Conservation (phyloP, 2,329 filamentous ascomycete genomes). For the Aspergillus quadrilineatus region DNA sequence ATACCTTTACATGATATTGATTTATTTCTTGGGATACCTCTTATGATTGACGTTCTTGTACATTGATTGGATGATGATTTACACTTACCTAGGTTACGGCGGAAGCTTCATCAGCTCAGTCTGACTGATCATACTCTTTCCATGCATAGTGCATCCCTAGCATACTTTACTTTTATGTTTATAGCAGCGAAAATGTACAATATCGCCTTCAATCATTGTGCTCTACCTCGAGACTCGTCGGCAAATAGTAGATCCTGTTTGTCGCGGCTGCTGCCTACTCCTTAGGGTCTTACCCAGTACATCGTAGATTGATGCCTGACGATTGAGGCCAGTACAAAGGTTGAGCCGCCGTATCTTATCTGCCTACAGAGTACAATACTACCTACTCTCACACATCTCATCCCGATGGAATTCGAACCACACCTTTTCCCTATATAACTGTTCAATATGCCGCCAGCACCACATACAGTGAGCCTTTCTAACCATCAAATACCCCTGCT, state of each 20-base stretch:
- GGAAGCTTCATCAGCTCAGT: conserved; percentile 7
- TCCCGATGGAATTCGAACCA: background rate
- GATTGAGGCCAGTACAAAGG: background rate
- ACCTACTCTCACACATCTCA: background rate
- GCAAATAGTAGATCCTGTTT: background rate
- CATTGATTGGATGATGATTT: conserved; percentile 18
- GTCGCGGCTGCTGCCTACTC: background rate
- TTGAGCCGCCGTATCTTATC: conserved; percentile 5
- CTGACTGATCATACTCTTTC: conserved; percentile 4
- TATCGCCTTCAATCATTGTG: background rate
- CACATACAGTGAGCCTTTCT: conserved; percentile 32
- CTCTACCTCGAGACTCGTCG: background rate
- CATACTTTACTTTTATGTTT: background rate
- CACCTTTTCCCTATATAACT: background rate
- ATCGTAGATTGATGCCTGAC: background rate
- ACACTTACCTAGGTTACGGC: background rate
- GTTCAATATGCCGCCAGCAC: conserved; percentile 35
- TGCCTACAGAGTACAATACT: background rate
- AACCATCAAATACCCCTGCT: background rate
- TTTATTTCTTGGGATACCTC: conserved; percentile 13
- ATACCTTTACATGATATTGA: conserved; percentile 10
- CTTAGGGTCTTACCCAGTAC: background rate
- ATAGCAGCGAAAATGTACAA: conserved; percentile 3
- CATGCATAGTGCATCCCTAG: background rate
- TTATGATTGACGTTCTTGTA: conserved; percentile 18